Evolutionary conservation across 2,329 filamentous ascomycete genomes (phyloP).

Genomic region (Penicillium italicum): DNA sequence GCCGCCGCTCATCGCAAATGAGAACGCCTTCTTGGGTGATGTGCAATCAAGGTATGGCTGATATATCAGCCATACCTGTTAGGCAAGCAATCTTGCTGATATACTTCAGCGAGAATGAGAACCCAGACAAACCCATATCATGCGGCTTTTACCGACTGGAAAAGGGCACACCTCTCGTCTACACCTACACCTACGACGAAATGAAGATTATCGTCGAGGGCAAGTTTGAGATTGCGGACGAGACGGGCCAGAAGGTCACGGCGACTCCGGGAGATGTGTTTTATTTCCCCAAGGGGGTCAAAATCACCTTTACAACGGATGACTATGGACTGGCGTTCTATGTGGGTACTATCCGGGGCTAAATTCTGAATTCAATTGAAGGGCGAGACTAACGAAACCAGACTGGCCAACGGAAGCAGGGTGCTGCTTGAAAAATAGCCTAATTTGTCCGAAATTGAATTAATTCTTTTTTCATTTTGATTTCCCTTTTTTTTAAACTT

Average conservation of each 20-base stretch:
- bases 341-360: constrained; percentile 28
- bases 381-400: constrained; percentile 13
- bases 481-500: background rate
- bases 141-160: constrained; percentile 65
- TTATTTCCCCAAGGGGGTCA: constrained; percentile 63
- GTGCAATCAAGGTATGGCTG: constrained; percentile 50
- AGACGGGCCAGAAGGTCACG: constrained; percentile 57
- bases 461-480: background rate
- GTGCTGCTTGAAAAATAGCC: constrained; percentile 18
- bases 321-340: constrained; percentile 61
- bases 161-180: constrained; percentile 64
- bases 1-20: constrained; percentile 63
- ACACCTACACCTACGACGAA: constrained; percentile 68
- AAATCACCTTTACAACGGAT: constrained; percentile 63
- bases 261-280: constrained; percentile 64
- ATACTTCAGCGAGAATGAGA: constrained; percentile 48
- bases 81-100: background rate
- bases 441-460: background rate
- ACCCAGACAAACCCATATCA: constrained; percentile 58
- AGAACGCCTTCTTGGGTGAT: constrained; percentile 66
- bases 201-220: constrained; percentile 72
- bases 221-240: constrained; percentile 61
- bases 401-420: constrained; percentile 33
- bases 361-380: background rate
- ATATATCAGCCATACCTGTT: background rate